These are phyloP conservation scores for Parastagonospora nodorum DNA, from an alignment of 2,329 filamentous ascomycete genomes.

Conservation along the genomic window DNA sequence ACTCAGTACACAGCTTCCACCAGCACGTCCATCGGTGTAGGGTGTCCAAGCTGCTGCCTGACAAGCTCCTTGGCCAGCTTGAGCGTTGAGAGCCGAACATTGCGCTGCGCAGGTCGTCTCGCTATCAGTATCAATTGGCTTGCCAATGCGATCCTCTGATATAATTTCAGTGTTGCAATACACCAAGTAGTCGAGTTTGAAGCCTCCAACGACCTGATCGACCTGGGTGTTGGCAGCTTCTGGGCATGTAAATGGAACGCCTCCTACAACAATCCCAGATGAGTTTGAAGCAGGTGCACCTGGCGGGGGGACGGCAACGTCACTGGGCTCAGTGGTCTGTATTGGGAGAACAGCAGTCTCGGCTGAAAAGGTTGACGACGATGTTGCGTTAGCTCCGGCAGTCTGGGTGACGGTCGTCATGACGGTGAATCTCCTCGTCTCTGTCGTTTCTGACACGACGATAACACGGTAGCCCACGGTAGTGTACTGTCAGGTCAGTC, in stretches of 20 bases:
- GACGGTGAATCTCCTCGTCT: constrained; percentile 13
- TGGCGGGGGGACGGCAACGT: background rate
- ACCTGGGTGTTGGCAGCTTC: constrained; percentile 17
- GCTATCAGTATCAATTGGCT: constrained; percentile 20
- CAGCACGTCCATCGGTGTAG: constrained; percentile 14
- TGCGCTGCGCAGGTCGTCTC: constrained; percentile 32
- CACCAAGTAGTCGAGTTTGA: constrained; percentile 32
- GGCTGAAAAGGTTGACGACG: background rate
- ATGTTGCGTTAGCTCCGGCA: background rate
- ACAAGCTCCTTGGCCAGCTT: constrained; percentile 25
- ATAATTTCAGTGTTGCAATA: constrained; percentile 33
- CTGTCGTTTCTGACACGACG: constrained; percentile 10
- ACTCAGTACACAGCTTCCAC: constrained; percentile 29
- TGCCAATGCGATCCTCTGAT: constrained; percentile 20
- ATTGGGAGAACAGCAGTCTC: background rate
- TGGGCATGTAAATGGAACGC: constrained; percentile 34
- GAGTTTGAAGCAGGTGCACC: background rate
- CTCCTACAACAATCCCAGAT: constrained; percentile 20
- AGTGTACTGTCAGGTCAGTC: constrained; percentile 6
- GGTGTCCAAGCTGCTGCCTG: constrained; percentile 28
- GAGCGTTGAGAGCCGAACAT: constrained; percentile 35
- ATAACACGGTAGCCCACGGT: constrained; percentile 23
- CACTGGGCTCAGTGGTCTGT: background rate
- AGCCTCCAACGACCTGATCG: constrained; percentile 30
- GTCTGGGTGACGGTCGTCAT: constrained; percentile 9